Conservation (phyloP, 805 yeast species). For the Kodamaea hsintzibuensis region DNA sequence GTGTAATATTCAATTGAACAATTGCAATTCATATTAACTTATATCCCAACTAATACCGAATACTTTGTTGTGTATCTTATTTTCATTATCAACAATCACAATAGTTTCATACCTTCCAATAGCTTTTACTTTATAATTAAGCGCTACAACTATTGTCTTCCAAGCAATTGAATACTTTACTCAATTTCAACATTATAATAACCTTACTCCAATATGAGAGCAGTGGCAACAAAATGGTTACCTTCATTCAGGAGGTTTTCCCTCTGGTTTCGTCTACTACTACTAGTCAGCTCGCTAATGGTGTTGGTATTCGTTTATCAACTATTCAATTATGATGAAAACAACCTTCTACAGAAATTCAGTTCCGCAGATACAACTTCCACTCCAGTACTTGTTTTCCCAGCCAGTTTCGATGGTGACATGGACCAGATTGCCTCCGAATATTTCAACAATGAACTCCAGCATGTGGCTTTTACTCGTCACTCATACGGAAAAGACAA, state of each 20-base stretch:
- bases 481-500: background rate
- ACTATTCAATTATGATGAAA: background rate
- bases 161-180: too few species aligned
- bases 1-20: too few species aligned
- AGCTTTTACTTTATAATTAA: too few species aligned
- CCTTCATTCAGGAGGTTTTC: background rate
- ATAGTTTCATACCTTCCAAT: too few species aligned
- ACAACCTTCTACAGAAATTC: background rate
- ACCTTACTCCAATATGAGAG: background rate
- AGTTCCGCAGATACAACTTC: background rate
- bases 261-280: background rate
- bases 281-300: background rate
- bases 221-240: background rate
- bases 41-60: too few species aligned
- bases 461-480: background rate
- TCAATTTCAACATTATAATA: too few species aligned
- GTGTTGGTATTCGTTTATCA: background rate
- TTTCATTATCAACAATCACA: too few species aligned
- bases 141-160: too few species aligned
- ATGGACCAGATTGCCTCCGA: background rate
- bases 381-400: conserved; percentile 1
- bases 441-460: background rate
- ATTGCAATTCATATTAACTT: too few species aligned
- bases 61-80: too few species aligned
- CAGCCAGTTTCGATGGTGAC: conserved; percentile 3